Base-by-base conservation (phyloP, 345 rosid genomes). In the Hevea brasiliensis region DNA sequence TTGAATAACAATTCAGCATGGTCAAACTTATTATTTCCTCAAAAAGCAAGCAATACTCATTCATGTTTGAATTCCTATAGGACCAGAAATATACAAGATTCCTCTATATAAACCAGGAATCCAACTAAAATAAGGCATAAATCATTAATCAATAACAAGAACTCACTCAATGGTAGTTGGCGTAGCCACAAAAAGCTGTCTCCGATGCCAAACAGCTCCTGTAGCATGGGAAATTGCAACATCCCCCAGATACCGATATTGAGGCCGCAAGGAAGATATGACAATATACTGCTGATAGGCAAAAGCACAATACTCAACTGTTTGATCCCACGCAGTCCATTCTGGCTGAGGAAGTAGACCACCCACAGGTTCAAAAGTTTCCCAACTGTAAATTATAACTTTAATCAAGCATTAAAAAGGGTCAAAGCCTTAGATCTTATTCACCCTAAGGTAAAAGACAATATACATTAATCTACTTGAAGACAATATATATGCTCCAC, bases 261-360 rank as follows among this genome's bases (percentile, higher is more conserved):
- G 98, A 51, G 99, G 99, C 20, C 99, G 93, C 84, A 95, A 78
- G 67, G 97, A 95, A 55, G 94, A 89, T 80, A 95, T 89, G 60
- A 95, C 97, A 78, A 95, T 89, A 76, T 89, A 95, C 17, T 90
- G 87, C 76, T 89, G 99, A 83, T 92, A 92, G 21, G 93, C 96
- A 82, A 95, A 91, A 20, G 99, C 99, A 84, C 98, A 95, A 78
- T 95, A 90, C 80, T 95, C 99, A 75, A 92, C 99, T 61, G 96
- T 95, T 82, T 91, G 92, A 83, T 95, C 99, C 99, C 99, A 95
- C 65, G 98, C 98, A 62, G 99, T 86, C 98, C 98, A 95, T 72
- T 95, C 99, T 73, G 98, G 99, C 84, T 92, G 99, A 86, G 98
- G 96, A 87, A 95, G 92, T 83, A 95, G 85, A 71, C 85, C 89